Base-by-base conservation (phyloP, 768 basidiomycete species). In the Pulveroboletus sp. region DNA sequence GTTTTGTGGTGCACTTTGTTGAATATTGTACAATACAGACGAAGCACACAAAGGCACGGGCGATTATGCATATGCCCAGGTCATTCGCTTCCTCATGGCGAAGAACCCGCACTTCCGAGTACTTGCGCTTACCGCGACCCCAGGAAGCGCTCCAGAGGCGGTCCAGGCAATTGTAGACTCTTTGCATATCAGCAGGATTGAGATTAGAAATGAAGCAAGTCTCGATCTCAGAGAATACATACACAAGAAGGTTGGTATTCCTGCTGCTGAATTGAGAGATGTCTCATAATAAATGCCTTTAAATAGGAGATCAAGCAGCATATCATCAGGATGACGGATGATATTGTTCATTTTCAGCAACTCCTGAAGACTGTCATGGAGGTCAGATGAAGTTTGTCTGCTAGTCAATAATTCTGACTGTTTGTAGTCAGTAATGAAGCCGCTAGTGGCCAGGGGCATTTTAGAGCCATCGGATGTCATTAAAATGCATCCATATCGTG, bases 21-120 rank as follows among this genome's bases (percentile, higher is more conserved):
- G 14, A 63, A 24, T n/a, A 9, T 41, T 14, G 11, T 38, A 43
- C 38, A 27, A 38, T 37, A 41, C 49, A 93, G 94, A 97, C 58
- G 94, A 97, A 66, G 96, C 96, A 0, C 96, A 99, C 69, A 84
- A 86, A 57, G 95, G 90, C 10, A 91, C 86, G 0, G 95, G 96
- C 2, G 86, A 89, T 51, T 95, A 96, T 59, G 86, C 94, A 5
- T 98, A 98, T 62, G 87, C 89, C 39, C 84, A 88, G 61, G 84
- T 90, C 30, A 75, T 98, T 35, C 86, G 93, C 8, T 91, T 77
- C 58, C 76, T 99, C 58, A 96, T 93, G 86, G 83, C 90, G 2
- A 92, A 89, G 69, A 97, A 98, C 60, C 93, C 93, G 0, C 80
- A 93, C 67, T 94, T 95, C 63, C 84, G 96, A 14, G 74, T 98